A percentile compares a stretch with the other conserved stretches of the same genome.
These are phyloP conservation scores for Penicillium sp. DNA, from an alignment of 2,329 filamentous ascomycete species.

Conservation along the genomic window DNA sequence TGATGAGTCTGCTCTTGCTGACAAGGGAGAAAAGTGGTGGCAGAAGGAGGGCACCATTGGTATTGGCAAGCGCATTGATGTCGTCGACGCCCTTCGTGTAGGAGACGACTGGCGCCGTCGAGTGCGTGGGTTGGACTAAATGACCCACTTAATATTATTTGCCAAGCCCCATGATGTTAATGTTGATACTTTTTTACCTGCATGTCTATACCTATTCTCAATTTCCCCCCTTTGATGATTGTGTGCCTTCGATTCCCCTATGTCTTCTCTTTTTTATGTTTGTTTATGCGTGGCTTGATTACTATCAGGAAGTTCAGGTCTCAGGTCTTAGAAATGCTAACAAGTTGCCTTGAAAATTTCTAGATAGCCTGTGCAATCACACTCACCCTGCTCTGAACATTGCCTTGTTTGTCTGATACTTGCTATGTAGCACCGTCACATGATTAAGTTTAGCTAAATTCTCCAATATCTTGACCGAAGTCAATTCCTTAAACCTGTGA, in stretches of 20 bases:
- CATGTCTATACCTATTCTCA: constrained; percentile 29
- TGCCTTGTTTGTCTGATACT: neutral
- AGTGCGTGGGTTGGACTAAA: constrained; percentile 66
- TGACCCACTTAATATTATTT: neutral
- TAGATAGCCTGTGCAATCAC: constrained; percentile 12
- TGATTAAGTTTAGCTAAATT: too few species aligned
- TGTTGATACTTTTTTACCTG: constrained; percentile 29
- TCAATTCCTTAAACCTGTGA: too few species aligned
- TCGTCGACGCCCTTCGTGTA: constrained; percentile 80
- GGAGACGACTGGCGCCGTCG: constrained; percentile 86
- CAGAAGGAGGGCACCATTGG: constrained; percentile 79
- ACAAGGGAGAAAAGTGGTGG: constrained; percentile 54
- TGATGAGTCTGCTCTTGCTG: constrained; percentile 50
- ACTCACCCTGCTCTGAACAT: neutral
- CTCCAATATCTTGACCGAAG: too few species aligned
- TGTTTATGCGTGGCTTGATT: constrained; percentile 10
- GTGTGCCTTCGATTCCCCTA: constrained; percentile 31
- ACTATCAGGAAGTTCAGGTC: constrained; percentile 12
- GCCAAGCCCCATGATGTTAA: constrained; percentile 21
- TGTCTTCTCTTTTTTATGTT: constrained; percentile 14
- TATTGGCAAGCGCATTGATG: constrained; percentile 80
- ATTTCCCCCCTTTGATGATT: constrained; percentile 28
- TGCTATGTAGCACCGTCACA: too few species aligned
- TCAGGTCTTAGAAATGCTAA: neutral
- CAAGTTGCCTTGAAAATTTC: neutral